phyloP scores from a whole-genome alignment of 164 flowering plant genomes.

The Houttuynia cordata region DNA sequence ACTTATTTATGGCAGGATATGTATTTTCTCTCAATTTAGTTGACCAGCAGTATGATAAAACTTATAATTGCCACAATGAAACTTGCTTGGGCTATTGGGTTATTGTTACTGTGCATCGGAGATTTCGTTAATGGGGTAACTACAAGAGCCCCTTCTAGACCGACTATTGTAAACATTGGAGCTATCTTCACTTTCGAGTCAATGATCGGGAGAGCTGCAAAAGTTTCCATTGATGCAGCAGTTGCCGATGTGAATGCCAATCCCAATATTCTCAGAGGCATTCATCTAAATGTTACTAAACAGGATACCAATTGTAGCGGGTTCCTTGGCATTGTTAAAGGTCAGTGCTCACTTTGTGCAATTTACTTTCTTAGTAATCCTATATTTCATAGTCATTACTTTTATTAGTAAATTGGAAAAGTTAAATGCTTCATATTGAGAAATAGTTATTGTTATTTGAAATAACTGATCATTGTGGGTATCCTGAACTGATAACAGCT shows the following conservation, averaged over 20 bases:
- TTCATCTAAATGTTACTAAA: constrained; percentile 35
- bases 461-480: neutral
- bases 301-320: constrained; percentile 62
- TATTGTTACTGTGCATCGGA: constrained; percentile 17
- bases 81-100: constrained; percentile 18
- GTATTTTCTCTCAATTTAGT: neutral
- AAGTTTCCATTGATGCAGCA: constrained; percentile 73
- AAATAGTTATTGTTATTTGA: neutral
- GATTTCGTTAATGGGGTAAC: constrained; percentile 19
- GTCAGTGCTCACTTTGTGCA: constrained; percentile 14
- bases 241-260: constrained; percentile 73
- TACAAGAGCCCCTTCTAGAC: constrained; percentile 35
- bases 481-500: constrained; percentile 26
- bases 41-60: neutral
- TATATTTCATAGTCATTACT: too few species aligned
- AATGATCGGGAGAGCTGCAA: constrained; percentile 75
- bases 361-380: neutral
- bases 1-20: neutral
- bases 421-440: neutral
- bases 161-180: constrained; percentile 64
- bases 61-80: constrained; percentile 19
- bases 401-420: too few species aligned
- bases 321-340: constrained; percentile 66
- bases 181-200: constrained; percentile 67
- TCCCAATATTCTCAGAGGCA: constrained; percentile 53